phyloP scores from a whole-genome alignment of 345 rosid species.

The Anacardium occidentale region DNA sequence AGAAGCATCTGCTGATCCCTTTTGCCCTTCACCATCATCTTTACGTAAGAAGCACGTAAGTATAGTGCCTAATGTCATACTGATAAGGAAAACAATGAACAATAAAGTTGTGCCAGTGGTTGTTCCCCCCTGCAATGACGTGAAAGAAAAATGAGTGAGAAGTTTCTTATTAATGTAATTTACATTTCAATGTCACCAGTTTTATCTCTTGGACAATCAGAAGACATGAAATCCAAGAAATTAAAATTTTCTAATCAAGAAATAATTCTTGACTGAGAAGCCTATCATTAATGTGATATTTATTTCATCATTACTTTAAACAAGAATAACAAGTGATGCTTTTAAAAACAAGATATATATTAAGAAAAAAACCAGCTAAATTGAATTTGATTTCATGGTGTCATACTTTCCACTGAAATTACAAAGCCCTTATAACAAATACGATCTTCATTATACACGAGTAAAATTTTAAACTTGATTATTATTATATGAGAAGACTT shows the following conservation, averaged over 20 bases:
- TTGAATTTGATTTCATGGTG: too few relatives aligned
- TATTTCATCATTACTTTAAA: too few relatives aligned
- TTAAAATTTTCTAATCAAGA: background rate
- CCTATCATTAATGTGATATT: too few relatives aligned
- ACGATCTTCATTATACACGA: too few relatives aligned
- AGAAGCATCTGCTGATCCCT: slow-evolving; percentile 43
- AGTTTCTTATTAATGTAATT: background rate
- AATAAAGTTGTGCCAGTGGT: slow-evolving; percentile 66
- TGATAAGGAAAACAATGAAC: slow-evolving; percentile 69
- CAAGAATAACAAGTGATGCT: too few relatives aligned
- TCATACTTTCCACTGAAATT: too few relatives aligned
- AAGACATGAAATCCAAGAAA: background rate
- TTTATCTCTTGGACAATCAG: too few relatives aligned
- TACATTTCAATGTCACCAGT: background rate
- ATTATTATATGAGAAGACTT: too few relatives aligned
- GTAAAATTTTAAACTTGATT: too few relatives aligned
- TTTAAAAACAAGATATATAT: too few relatives aligned
- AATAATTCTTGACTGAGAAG: background rate
- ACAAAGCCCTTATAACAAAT: too few relatives aligned
- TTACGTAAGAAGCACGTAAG: slow-evolving; percentile 77
- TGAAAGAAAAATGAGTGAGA: slow-evolving; percentile 11
- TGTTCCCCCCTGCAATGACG: slow-evolving; percentile 63
- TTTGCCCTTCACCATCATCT: slow-evolving; percentile 54
- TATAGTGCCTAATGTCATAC: slow-evolving; percentile 70
- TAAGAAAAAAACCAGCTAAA: too few relatives aligned